These are phyloP conservation scores for Paramarasmius palmivorus DNA, from an alignment of 1,284 basidiomycete species.

Conservation along the genomic window DNA sequence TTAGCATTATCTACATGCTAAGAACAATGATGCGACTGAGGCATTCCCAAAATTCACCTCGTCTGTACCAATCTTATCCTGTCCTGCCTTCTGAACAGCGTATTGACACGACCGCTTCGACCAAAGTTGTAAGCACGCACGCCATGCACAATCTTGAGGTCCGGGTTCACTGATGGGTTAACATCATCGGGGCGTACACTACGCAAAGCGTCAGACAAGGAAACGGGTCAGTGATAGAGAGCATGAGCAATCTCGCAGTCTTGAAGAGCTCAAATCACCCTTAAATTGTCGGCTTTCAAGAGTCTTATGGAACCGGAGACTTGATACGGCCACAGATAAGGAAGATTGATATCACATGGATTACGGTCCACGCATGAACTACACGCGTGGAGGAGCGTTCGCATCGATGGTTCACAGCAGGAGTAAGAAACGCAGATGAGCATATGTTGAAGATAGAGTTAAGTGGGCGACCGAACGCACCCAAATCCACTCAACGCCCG, in stretches of 20 bases:
- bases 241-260: conserved; percentile 31
- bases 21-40: not conserved
- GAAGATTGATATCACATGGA: conserved; percentile 32
- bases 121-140: conserved; percentile 24
- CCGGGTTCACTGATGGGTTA: conserved; percentile 33
- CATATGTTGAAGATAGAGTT: not conserved
- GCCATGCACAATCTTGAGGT: conserved; percentile 25
- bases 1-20: not conserved
- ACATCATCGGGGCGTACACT: conserved; percentile 40
- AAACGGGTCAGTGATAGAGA: not conserved
- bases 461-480: conserved; percentile 17
- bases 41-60: conserved; percentile 28
- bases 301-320: conserved; percentile 27
- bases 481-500: conserved; percentile 32
- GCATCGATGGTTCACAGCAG: conserved; percentile 41
- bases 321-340: conserved; percentile 33
- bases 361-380: conserved; percentile 38
- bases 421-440: not conserved
- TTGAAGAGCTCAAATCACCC: conserved; percentile 34
- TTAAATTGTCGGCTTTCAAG: conserved; percentile 30
- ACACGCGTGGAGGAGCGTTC: conserved; percentile 34
- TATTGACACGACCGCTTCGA: conserved; percentile 34
- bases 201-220: not conserved
- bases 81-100: conserved; percentile 33
- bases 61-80: conserved; percentile 32